Evolutionary conservation across 1,139 yeast genomes (phyloP).

Genomic region (Protomyces arabidopsidicola): DNA sequence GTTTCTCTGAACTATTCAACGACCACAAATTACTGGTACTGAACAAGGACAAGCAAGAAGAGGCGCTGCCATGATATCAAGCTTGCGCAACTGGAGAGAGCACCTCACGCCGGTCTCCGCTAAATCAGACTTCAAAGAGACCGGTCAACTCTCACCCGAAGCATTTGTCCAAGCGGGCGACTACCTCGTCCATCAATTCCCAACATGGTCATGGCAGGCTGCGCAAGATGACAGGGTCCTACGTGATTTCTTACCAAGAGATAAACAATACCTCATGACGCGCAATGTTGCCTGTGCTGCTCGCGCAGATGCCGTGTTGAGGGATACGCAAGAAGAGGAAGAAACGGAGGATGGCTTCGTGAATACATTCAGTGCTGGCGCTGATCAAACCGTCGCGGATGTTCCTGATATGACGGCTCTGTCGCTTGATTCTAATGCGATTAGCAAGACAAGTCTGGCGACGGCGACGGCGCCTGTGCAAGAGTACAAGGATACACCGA

Average conservation of each 20-base stretch:
- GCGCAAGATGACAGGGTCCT: constrained; percentile 31
- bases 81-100: constrained; percentile 56
- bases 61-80: constrained; percentile 9
- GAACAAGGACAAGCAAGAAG: background rate
- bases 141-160: constrained; percentile 92
- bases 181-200: constrained; percentile 80
- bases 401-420: constrained; percentile 32
- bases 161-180: constrained; percentile 94
- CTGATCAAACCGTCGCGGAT: constrained; percentile 8
- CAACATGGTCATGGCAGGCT: constrained; percentile 87
- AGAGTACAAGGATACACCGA: constrained; percentile 38
- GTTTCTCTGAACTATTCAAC: background rate
- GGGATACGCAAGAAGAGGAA: constrained; percentile 10
- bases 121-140: constrained; percentile 68
- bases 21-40: background rate
- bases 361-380: constrained; percentile 2
- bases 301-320: constrained; percentile 11
- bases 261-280: constrained; percentile 81
- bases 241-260: constrained; percentile 72
- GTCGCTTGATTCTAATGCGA: constrained; percentile 6
- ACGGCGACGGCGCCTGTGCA: constrained; percentile 42
- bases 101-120: constrained; percentile 87
- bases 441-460: constrained; percentile 28
- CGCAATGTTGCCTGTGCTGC: constrained; percentile 65
- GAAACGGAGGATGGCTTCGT: constrained; percentile 15